Base-by-base conservation (phyloP, 2,329 filamentous ascomycete species). In the Phaeosphaeria sp. region DNA sequence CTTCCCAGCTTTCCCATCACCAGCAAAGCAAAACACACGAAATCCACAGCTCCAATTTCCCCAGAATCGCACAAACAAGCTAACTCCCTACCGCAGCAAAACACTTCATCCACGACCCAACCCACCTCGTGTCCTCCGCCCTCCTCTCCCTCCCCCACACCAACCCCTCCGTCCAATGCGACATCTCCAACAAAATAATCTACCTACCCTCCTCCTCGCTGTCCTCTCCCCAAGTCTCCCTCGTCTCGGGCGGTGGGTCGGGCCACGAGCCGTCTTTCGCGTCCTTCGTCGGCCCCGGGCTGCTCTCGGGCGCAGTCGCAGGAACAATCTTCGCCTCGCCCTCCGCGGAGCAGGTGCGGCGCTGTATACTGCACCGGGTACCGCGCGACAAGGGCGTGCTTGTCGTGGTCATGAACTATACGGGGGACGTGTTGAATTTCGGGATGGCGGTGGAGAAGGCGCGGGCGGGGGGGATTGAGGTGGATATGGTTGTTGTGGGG, bases 371-470 rank as follows among this genome's bases (percentile, higher is more conserved):
- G 71, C 85, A 87, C 43, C 84, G 91, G 20, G 90, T 96, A 2
- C 87, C 91, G 59, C 84, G 85, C 3, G 83, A 85, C 45, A 85
- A 87, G 60, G 94, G 93, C 22, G 90, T 97, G 1, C 77, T 97
- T 42, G 90, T 97, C n/a, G 89, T 93, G 6, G 91, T 96, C 27
- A 97, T 96, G 91, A 97, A 97, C 77, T 96, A 96, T 78, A 96
- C 92, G 30, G 81, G 81, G 2, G 81, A 83, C 60, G 76, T 97
- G 53, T 84, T 97, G 66, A 96, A 97, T 79, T 97, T 97, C 74
- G 93, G 93, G 54, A 90, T 97, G 85, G 93, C 90, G 0, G 91
- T 95, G 8, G 94, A 97, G 78, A 97, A 97, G 81, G 93, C 93
- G 17, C 89, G 90, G 57, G 92, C 92, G 1, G 86, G 87, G 0